phyloP scores from a whole-genome alignment of 768 basidiomycete species.

The Suillus lakei region DNA sequence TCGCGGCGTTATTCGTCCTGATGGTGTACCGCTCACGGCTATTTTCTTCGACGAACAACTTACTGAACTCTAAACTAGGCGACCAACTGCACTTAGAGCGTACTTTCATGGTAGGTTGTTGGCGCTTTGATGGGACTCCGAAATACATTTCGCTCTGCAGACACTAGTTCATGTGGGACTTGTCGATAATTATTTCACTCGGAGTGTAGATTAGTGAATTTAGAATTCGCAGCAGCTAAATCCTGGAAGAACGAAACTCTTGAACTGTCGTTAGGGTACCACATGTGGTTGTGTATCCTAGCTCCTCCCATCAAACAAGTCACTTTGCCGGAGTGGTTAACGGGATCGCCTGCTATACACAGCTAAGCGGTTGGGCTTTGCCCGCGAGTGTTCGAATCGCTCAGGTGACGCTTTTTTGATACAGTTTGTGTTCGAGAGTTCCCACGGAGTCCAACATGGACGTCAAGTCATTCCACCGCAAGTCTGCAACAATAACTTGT shows the following conservation, averaged over 20 bases:
- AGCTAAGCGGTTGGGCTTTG: slow-evolving; percentile 61
- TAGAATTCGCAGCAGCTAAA: background rate
- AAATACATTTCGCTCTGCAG: background rate
- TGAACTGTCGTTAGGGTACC: background rate
- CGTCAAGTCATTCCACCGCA: background rate
- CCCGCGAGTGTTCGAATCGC: slow-evolving; percentile 68
- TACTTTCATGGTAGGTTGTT: background rate
- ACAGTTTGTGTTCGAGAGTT: background rate
- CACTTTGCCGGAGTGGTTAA: slow-evolving; percentile 98
- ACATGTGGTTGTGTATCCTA: background rate
- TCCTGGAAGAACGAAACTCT: background rate
- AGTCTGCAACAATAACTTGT: background rate
- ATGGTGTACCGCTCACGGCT: slow-evolving; percentile 74
- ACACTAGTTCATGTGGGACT: background rate
- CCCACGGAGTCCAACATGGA: background rate
- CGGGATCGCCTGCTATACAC: slow-evolving; percentile 74
- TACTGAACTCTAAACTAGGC: slow-evolving; percentile 16
- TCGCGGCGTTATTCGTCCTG: slow-evolving; percentile 70
- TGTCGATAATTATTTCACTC: background rate
- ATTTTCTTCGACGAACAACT: slow-evolving; percentile 75
- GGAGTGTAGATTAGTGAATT: background rate
- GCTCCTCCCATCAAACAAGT: slow-evolving; percentile 33
- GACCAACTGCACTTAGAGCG: background rate
- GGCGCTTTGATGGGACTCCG: background rate
- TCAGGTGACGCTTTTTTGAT: slow-evolving; percentile 56